Base-by-base conservation (phyloP, 768 basidiomycete genomes). In the Nidularia sp. region DNA sequence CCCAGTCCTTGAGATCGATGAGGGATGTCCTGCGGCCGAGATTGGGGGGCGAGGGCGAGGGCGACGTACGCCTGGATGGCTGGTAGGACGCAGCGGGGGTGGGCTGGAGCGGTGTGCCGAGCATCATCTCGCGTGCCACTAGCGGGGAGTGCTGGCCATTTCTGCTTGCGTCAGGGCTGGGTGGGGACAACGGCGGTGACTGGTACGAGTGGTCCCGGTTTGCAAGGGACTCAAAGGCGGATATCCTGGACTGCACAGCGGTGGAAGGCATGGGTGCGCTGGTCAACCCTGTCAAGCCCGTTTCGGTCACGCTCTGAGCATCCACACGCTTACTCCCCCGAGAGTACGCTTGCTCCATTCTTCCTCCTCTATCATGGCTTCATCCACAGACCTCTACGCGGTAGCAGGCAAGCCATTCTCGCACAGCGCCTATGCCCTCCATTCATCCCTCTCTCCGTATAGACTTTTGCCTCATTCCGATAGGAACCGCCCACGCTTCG, bases 391-490 rank as follows among this genome's bases (percentile, higher is more conserved):
- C 51, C 79, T 91, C 45, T 91, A 90, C 63, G 88, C 87, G 18
- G 83, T 88, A 39, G 90, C 89, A 69, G 90, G 89, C 83, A 67
- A 15, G 44, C 41, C 15, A 25, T 44, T 25, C 7, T 9, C 50
- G 48, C 25, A 22, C 36, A 34, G 22, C 29, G 4, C 44, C 41
- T 29, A 36, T 45, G 1, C 56, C 34, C 34, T 36, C 51, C 45
- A 39, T 55, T 48, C 32, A 36, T 15, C 36, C 29, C 29, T 50
- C 36, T 15, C 33, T 29, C 25, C 4, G 25, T 29, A 35, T 53
- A 92, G 92, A 94, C 66, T 93, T 95, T 63, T 94, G 92, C 61
- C 80, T 94, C 36, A 85, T 93, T 51, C 93, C 92, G 9, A 86
- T 94, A 50, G 92, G 92, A 51, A 90, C 88, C 2, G 80, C 67